Conservation (phyloP, 73 alveolate genomes). For the Breviolum minutum region DNA sequence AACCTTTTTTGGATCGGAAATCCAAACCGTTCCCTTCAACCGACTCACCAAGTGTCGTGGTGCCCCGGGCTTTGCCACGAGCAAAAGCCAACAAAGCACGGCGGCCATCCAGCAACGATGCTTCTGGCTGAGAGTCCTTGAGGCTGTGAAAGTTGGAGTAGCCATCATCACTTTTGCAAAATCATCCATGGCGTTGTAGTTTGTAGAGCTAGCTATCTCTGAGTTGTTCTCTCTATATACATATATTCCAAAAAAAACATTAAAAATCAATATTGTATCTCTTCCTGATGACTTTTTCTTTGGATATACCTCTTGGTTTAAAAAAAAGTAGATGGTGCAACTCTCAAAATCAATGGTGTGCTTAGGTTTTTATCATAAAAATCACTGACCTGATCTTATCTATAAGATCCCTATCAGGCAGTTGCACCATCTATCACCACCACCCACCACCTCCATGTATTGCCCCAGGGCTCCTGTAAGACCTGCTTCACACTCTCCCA, state of each 20-base stretch:
- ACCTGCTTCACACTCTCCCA: constrained; percentile 90
- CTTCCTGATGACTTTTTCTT: not conserved
- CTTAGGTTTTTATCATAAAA: not conserved
- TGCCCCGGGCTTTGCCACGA: constrained; percentile 83
- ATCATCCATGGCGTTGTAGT: too few relatives aligned
- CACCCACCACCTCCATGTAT: too few relatives aligned
- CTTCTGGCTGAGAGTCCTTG: constrained; percentile 52
- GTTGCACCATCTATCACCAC: too few relatives aligned
- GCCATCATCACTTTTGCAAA: too few relatives aligned
- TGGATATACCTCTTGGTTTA: not conserved
- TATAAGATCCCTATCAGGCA: too few relatives aligned
- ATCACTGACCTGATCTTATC: too few relatives aligned
- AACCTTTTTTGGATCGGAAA: too few relatives aligned
- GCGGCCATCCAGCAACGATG: constrained; percentile 86
- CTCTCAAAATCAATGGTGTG: not conserved
- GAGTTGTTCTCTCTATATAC: too few relatives aligned
- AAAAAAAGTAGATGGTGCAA: too few relatives aligned
- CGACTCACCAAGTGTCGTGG: constrained; percentile 19
- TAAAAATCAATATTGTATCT: not conserved
- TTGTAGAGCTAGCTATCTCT: too few relatives aligned
- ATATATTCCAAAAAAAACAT: not conserved
- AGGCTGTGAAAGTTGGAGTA: not conserved
- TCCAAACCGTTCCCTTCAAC: not conserved
- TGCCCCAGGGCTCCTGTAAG: not conserved
- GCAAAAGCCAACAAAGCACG: constrained; percentile 81